These are phyloP conservation scores for Yarrowia sp. DNA, from an alignment of 805 yeast species.

Conservation along the genomic window DNA sequence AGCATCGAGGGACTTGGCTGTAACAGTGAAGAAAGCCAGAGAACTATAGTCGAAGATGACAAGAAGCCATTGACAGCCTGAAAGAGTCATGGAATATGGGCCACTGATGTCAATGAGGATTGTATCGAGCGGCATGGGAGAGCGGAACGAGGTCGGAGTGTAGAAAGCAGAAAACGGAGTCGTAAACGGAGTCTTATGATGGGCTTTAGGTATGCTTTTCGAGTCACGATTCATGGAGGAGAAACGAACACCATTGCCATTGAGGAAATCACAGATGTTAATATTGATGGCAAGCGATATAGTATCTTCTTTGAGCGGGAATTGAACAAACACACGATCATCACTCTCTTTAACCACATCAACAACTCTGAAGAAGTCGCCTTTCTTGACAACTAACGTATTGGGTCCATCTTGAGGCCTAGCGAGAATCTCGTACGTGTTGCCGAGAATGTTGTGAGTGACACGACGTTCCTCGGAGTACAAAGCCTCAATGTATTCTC, in stretches of 20 bases:
- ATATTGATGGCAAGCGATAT: not conserved
- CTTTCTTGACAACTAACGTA: constrained; percentile 4
- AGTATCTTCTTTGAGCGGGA: constrained; percentile 9
- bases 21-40: constrained; percentile 15
- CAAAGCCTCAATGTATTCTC: constrained; percentile 44
- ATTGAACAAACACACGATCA: not conserved
- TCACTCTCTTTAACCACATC: not conserved
- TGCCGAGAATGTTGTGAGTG: not conserved
- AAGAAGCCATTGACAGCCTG: constrained; percentile 20
- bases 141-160: constrained; percentile 23
- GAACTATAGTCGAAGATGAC: constrained; percentile 18
- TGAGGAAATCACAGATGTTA: constrained; percentile 24
- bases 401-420: not conserved
- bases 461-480: not conserved
- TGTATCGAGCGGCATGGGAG: constrained; percentile 21
- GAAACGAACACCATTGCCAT: constrained; percentile 25
- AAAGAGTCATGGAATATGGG: constrained; percentile 23
- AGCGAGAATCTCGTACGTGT: not conserved
- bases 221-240: constrained; percentile 18
- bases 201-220: not conserved
- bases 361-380: not conserved
- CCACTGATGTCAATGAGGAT: constrained; percentile 24
- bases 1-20: not conserved
- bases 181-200: constrained; percentile 5
- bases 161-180: constrained; percentile 24